Base-by-base conservation (phyloP, 108 stramenopile species). In the Nitzschia palea region DNA sequence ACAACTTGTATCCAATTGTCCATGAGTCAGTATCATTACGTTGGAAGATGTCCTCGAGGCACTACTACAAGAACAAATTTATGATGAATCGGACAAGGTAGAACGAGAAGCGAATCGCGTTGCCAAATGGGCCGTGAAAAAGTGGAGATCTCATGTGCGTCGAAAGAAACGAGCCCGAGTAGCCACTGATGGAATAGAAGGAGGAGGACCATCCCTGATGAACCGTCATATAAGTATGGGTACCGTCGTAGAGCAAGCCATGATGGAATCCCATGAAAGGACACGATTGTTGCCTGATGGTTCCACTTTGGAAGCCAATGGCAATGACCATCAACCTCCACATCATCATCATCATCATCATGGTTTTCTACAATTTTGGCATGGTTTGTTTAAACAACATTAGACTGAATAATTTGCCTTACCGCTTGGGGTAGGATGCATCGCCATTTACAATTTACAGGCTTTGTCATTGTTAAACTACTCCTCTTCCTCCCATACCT, bases 21-120 rank as follows among this genome's bases (percentile, higher is more conserved):
- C 22, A 8, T 28, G 17, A 10, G 23, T 12, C 22, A 73, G 71
- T 22, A 77, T 94, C 25, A 77, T 94, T 6, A 94, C 89, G 12
- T 47, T 94, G 56, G 89, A 94, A 69, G 86, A 94, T 76, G 80
- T 84, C 9, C 40, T 94, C 55, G 92, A 93, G 58, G 72, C 74
- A 37, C 47, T 94, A 52, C 31, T 94, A 20, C 87, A 94, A 73
- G 92, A 94, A 63, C 71, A 87, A 65, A 90, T 94, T 59, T 81
- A 74, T 43, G 92, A 94, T 48, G 92, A 94, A 56, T 57, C 34
- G 27, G 92, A 94, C 70, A 64, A 66, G 34, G 25, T 56, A 36
- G 77, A 81, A 67, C 60, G 73, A 54, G 50, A 60, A 30, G 60
- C 54, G 14, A 14, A 53, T 15, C 44, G 40, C 4, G 51, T 72